Evolutionary conservation across 306 rosid genomes (phyloP), one percentile per base, ranked within the genome.

Genomic region (Crotalaria pallida): DNA sequence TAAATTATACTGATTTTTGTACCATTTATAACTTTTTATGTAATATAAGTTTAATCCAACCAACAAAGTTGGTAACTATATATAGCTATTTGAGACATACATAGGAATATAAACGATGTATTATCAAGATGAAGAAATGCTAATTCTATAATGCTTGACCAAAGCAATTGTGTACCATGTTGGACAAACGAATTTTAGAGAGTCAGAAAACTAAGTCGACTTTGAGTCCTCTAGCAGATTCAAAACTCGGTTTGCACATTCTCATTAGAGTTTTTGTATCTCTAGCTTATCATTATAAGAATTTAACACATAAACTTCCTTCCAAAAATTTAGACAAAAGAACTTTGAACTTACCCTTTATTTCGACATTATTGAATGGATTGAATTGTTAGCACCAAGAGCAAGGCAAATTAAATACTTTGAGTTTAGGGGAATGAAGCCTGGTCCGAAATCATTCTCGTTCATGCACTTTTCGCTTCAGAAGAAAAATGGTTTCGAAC

Each of bases 371-470:
- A 41, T 64, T 11, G 49, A 52, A 66, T 50, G 43, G 69, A 79
- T 2, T 10, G 38, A 71, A 65, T 34, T 65, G 74, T 24, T 7
- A n/a, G 17, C 7, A 10, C 3, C 13, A 72, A 65, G 41, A 64
- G 8, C 3, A 44, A 4, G 43, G 10, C 1, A 48, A 23, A 63
- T 56, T 0, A 48, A 23, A 63, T 56, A 60, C 62, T 24, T 71
- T 27, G 63, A 76, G 96, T 36, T 90, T 80, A 82, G 96, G 93
- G 98, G 98, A 90, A 93, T 90, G 98, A 93, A 93, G 98, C 97
- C 98, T 90, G 97, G 98, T 90, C 98, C 97, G 96, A 94, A 78
- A 88, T 87, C 92, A 82, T 77, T 84, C 81, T 19, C 10, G 31
- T 11, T 19, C 6, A 3, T 16, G 50, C 5, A 36, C 22, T 58